Conservation (phyloP, 2,329 filamentous ascomycete species). For the Colletotrichum costaricense region DNA sequence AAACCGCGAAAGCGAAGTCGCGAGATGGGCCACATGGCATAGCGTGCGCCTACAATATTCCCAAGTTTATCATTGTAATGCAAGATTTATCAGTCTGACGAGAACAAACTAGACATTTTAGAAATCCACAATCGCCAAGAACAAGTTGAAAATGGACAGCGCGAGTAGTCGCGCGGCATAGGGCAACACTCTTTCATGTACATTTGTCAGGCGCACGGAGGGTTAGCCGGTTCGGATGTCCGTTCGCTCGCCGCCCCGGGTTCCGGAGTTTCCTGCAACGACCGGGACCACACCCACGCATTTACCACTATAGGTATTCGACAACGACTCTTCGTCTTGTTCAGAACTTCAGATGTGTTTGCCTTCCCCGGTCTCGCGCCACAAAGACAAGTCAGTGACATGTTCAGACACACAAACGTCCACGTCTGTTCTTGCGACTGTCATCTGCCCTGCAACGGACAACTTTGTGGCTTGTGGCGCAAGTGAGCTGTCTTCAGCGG, state of each 20-base stretch:
- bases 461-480: neutral
- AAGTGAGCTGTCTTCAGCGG: neutral
- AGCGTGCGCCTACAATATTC: too few species aligned
- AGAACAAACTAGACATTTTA: neutral
- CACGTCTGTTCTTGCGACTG: neutral
- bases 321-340: too few species aligned
- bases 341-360: too few species aligned
- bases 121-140: neutral
- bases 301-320: neutral
- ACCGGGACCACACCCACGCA: neutral
- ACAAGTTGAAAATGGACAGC: neutral
- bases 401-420: neutral
- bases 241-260: neutral
- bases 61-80: too few species aligned
- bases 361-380: neutral
- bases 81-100: neutral
- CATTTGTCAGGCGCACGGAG: constrained; percentile 1
- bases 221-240: neutral
- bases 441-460: neutral
- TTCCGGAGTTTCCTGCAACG: neutral
- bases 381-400: neutral
- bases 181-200: too few species aligned
- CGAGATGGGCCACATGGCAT: too few species aligned
- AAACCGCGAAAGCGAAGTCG: neutral
- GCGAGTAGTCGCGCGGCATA: neutral